Percentiles rank a stretch among this genome's conserved stretches.
These are phyloP conservation scores for Ustulina deusta DNA, from an alignment of 2,329 filamentous ascomycete species.

Conservation along the genomic window DNA sequence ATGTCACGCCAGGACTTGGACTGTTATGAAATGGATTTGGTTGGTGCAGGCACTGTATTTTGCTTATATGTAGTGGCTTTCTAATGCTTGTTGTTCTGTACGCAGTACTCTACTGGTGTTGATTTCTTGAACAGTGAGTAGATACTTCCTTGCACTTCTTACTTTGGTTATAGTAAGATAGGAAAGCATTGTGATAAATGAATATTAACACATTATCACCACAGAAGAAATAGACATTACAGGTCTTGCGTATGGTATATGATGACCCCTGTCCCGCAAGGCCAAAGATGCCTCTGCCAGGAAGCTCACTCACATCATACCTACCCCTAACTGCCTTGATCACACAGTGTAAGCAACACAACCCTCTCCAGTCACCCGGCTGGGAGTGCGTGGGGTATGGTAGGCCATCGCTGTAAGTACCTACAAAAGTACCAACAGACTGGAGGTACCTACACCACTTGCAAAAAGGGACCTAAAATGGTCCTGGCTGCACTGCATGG, in stretches of 20 bases:
- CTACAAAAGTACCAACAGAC: not conserved
- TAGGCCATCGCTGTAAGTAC: not conserved
- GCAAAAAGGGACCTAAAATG: conserved; percentile 28
- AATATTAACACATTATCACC: not conserved
- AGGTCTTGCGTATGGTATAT: not conserved
- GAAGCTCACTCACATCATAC: conserved; percentile 1
- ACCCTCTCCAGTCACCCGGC: not conserved
- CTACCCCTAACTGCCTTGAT: not conserved
- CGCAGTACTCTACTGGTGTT: not conserved
- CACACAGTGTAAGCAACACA: not conserved
- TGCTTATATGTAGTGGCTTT: not conserved
- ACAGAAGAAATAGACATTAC: not conserved
- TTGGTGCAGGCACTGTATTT: not conserved
- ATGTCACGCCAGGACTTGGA: not conserved
- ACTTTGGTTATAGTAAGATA: not conserved
- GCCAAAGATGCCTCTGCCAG: not conserved
- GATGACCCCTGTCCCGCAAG: not conserved
- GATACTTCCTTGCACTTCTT: not conserved
- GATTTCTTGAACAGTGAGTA: too few species aligned
- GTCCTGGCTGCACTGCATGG: conserved; percentile 19
- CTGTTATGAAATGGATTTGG: conserved; percentile 1
- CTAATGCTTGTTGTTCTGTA: not conserved
- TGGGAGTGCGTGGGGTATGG: conserved; percentile 1
- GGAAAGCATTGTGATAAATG: not conserved
- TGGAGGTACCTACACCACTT: conserved; percentile 3